Evolutionary conservation across 768 basidiomycete genomes (phyloP), one percentile per base, ranked within the genome.

Genomic region (Lentinus tigrinus): DNA sequence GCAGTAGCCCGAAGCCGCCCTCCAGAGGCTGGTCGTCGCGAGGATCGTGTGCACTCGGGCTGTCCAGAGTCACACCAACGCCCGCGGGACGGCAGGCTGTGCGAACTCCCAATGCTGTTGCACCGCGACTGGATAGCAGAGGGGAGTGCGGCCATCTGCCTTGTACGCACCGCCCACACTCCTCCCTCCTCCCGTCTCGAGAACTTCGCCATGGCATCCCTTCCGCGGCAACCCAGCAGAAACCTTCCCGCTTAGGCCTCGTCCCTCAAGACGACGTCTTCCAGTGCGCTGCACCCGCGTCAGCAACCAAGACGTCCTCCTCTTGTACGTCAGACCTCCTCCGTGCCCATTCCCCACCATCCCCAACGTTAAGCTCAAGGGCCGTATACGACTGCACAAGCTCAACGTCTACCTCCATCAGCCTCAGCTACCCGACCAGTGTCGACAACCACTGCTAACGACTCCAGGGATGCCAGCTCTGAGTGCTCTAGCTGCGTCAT

Each of bases 81-180:
- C n/a, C n/a, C n/a, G n/a, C n/a, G n/a, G n/a, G n/a, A n/a, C n/a
- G n/a, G n/a, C n/a, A n/a, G n/a, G n/a, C n/a, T n/a, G n/a, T n/a
- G n/a, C n/a, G n/a, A n/a, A n/a, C n/a, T n/a, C n/a, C n/a, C n/a
- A n/a, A n/a, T n/a, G n/a, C n/a, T n/a, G n/a, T n/a, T n/a, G n/a
- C n/a, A n/a, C n/a, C n/a, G n/a, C n/a, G n/a, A n/a, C n/a, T n/a
- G n/a, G n/a, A n/a, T n/a, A n/a, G n/a, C n/a, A n/a, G n/a, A n/a
- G n/a, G n/a, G n/a, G n/a, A n/a, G n/a, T n/a, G n/a, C n/a, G n/a
- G n/a, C n/a, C n/a, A n/a, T n/a, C n/a, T n/a, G n/a, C 1, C 88
- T 89, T 8, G 78, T 89, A 14, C 87, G 89, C 44, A 89, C 89
- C 8, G 89, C 87, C 0, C 85, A 89, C 65, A 89, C 88, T 1